phyloP scores from a whole-genome alignment of 495 filamentous ascomycete genomes.

The Extremus antarcticus region DNA sequence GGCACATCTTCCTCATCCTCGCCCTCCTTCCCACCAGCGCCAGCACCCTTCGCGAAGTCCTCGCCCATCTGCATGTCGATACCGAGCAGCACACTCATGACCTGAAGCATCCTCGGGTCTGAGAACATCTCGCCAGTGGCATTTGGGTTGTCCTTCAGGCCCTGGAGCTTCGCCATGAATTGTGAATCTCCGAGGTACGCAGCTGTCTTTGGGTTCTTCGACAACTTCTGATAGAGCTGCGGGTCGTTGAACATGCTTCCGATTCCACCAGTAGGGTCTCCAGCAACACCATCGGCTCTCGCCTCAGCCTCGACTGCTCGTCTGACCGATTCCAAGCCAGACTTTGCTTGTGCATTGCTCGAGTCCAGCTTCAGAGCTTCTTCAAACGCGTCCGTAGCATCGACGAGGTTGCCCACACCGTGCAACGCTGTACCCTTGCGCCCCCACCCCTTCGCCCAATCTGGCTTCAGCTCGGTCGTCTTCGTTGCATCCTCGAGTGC shows the following conservation, averaged over 20 bases:
- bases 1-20: slow-evolving; percentile 60
- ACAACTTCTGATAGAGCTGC: slow-evolving; percentile 76
- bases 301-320: slow-evolving; percentile 79
- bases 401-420: slow-evolving; percentile 71
- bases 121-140: slow-evolving; percentile 60
- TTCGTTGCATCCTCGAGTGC: slow-evolving; percentile 86
- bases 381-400: slow-evolving; percentile 80
- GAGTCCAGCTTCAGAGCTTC: slow-evolving; percentile 85
- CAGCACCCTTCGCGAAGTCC: slow-evolving; percentile 36
- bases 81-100: slow-evolving; percentile 85
- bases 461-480: slow-evolving; percentile 84
- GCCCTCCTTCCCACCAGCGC: slow-evolving; percentile 30
- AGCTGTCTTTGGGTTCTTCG: slow-evolving; percentile 86
- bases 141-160: slow-evolving; percentile 67
- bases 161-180: slow-evolving; percentile 85
- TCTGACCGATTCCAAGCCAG: slow-evolving; percentile 69
- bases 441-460: slow-evolving; percentile 94
- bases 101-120: slow-evolving; percentile 86
- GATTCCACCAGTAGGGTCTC: slow-evolving; percentile 63
- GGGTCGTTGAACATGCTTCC: slow-evolving; percentile 92
- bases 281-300: slow-evolving; percentile 50
- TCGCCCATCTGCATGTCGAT: slow-evolving; percentile 80
- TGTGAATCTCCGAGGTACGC: slow-evolving; percentile 66
- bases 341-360: slow-evolving; percentile 83
- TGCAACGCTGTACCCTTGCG: slow-evolving; percentile 87